Evolutionary conservation across 495 filamentous ascomycete genomes (phyloP), one percentile per base, ranked within the genome.

Genomic region (Xylaria castorea): DNA sequence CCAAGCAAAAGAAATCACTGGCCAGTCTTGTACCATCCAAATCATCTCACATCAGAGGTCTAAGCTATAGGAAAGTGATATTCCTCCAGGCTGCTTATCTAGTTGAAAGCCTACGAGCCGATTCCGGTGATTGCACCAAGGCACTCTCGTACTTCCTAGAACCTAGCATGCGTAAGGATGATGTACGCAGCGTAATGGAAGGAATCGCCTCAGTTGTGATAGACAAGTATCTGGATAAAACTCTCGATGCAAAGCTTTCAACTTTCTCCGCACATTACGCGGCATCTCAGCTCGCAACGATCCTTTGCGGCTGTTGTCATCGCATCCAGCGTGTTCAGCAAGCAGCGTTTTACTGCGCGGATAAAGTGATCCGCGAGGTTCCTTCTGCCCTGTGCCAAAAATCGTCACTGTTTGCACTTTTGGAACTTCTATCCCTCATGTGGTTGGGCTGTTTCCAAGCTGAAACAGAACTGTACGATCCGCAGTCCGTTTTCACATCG

Each of bases 401-500:
- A 75, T 88, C 90, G 16, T 97, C 96, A 8, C 84, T 99, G 0
- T 98, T 98, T 83, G 93, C 95, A 7, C 86, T 99, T 42, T 85
- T 98, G 8, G 96, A 98, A 78, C 88, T 99, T 5, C 82, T 99
- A 50, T 93, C 93, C 2, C 87, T 98, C 46, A 93, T 99, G 91
- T 99, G 95, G 95, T 87, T 87, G 32, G 95, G 95, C 77, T 98
- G 97, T 77, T 85, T 98, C 8, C 94, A 98, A 78, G 91, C 91
- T 14, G 97, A 99, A 78, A 93, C 94, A 18, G 96, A 99, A 72
- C 91, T 97, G 75, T 99, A 97, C 77, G 91, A 93, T 66, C 95
- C 93, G 81, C 90, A 91, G 72, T 91, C 94, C 12, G 90, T 87
- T 14, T 94, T 96, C 78, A 88, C 87, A 18, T 97, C 95, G 12